Base-by-base conservation (phyloP, 139 green algal genomes). In the Chlorella sp. region DNA sequence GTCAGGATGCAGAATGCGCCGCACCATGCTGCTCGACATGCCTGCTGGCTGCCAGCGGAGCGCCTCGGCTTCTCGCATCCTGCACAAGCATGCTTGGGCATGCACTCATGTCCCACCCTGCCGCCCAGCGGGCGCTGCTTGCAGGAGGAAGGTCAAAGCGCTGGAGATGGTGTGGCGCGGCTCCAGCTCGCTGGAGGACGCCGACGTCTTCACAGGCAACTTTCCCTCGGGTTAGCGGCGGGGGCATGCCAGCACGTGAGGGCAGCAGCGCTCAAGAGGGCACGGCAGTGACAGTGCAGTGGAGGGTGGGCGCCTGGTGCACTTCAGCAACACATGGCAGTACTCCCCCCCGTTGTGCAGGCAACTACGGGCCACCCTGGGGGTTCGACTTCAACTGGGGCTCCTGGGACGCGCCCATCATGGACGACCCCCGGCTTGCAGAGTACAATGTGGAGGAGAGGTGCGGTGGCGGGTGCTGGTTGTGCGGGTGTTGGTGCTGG, bases 371-470 rank as follows among this genome's bases (percentile, higher is more conserved):
- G 2, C 84, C 93, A 0, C 93, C 91, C 23, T 14, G 73, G 5
- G 91, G 91, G 31, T 97, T 97, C 83, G 76, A 84, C 45, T 97
- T 66, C 50, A 89, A 95, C 15, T 91, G 79, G 76, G 86, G 79
- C 31, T 38, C 46, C 14, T 65, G 50, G 11, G 85, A 91, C 70
- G 58, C 74, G 0, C 87, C 86, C 11, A 85, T 95, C 50, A 77
- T 87, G 71, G 93, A 98, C 74, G 87, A 97, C 77, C 77, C 84
- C 0, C 46, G 40, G 33, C 66, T 92, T 15, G 77, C 85, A 8
- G 91, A 92, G 27, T 92, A 91, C 84, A 98, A 98, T 67, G 84
- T 97, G 46, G 42, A 86, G 19, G 70, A 90, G 35, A 81, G 92
- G 73, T 79, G 50, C 4, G 53, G 9, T 11, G 21, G 5, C 35